Evolutionary conservation across 768 basidiomycete genomes (phyloP).

Genomic region (Boletus eberwhitei): DNA sequence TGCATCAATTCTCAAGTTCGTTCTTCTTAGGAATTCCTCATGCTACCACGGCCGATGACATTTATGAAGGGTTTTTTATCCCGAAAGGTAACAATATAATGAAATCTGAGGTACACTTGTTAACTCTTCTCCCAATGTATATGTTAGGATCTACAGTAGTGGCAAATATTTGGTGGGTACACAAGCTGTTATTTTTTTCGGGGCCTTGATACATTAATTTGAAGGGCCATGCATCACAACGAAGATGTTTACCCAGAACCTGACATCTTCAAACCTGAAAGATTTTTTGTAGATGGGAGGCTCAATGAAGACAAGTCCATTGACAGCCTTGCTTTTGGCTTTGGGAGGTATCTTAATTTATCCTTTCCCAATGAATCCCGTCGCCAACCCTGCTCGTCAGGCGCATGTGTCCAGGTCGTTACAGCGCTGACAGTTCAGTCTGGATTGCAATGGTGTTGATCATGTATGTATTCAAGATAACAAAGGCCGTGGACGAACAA

Average conservation of each 20-base stretch:
- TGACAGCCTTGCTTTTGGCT: conserved; percentile 15
- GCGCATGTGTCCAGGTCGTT: conserved; percentile 31
- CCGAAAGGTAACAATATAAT: conserved; percentile 17
- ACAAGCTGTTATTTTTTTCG: not conserved
- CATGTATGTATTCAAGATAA: conserved; percentile 27
- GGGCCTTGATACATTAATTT: not conserved
- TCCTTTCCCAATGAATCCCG: not conserved
- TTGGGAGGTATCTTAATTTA: conserved; percentile 18
- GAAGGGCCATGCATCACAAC: conserved; percentile 17
- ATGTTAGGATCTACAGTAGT: conserved; percentile 19
- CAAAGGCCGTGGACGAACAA: conserved; percentile 19
- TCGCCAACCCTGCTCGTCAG: conserved; percentile 7
- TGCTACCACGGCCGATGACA: conserved; percentile 17
- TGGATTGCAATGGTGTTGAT: conserved; percentile 30
- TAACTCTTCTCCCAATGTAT: not conserved
- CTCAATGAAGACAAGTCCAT: not conserved
- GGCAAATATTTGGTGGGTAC: conserved; percentile 19
- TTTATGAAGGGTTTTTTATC: conserved; percentile 20
- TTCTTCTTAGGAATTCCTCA: conserved; percentile 21
- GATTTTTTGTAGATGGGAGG: conserved; percentile 23
- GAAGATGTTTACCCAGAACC: conserved; percentile 16
- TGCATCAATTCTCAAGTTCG: no score
- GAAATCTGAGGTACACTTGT: not conserved
- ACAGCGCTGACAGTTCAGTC: conserved; percentile 29
- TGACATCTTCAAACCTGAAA: conserved; percentile 30